Conservation (phyloP, 2,329 filamentous ascomycete species). For the Thermothelomyces thermophilus region DNA sequence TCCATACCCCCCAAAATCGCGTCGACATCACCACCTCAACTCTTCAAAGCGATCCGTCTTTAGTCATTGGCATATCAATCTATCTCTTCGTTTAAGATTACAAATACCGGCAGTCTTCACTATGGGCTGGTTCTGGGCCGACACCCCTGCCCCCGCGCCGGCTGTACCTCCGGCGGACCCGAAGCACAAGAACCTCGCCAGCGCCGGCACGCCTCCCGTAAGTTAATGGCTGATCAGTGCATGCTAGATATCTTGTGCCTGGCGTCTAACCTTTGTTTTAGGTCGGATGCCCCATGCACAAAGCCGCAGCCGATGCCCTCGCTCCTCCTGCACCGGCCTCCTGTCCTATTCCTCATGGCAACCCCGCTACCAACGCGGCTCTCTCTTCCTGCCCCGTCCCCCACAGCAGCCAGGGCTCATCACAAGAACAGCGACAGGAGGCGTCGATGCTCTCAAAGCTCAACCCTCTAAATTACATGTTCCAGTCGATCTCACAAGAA, state of each 20-base stretch:
- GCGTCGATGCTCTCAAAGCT: conserved; percentile 48
- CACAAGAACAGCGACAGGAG: conserved; percentile 28
- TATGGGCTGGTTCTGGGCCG: conserved; percentile 62
- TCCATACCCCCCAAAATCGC: no score
- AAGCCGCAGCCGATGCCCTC: conserved; percentile 46
- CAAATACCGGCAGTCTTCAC: not conserved
- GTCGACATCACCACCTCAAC: not conserved
- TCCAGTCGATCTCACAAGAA: conserved; percentile 73
- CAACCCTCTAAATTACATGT: conserved; percentile 90
- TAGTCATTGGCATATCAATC: not conserved
- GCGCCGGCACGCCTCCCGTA: conserved; percentile 36
- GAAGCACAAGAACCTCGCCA: conserved; percentile 22
- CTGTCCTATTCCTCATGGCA: conserved; percentile 42
- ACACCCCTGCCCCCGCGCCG: conserved; percentile 33
- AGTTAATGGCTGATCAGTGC: conserved; percentile 16
- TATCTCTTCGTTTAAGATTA: not conserved
- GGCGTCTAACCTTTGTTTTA: conserved; percentile 28
- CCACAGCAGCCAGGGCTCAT: conserved; percentile 29
- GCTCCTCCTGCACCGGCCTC: conserved; percentile 34
- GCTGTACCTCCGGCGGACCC: conserved; percentile 16
- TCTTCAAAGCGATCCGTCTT: not conserved
- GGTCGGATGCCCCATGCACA: conserved; percentile 53
- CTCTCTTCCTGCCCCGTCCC: conserved; percentile 34
- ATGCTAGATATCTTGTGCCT: not conserved
- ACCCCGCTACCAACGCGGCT: conserved; percentile 18